Conservation (phyloP, 495 filamentous ascomycete genomes). For the Podospora anserina region DNA sequence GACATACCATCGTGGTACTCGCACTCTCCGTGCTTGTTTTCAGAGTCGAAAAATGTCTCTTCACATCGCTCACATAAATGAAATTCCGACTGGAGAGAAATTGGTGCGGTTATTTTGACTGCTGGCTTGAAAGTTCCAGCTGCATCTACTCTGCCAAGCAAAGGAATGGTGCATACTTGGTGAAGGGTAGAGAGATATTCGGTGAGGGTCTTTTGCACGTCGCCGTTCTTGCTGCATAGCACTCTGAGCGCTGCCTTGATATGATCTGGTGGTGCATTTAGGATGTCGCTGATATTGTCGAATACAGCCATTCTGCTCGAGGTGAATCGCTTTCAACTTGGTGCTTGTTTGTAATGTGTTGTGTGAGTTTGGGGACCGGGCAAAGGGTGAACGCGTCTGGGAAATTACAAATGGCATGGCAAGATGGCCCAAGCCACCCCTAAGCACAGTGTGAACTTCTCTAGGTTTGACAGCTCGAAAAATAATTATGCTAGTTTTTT, state of each 20-base stretch:
- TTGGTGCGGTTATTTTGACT: background rate
- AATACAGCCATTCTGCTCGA: background rate
- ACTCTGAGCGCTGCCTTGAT: background rate
- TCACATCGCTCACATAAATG: background rate
- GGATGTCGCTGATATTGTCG: background rate
- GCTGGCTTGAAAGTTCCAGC: too few relatives aligned
- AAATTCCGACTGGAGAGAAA: background rate
- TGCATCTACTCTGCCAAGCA: background rate
- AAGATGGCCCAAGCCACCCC: background rate
- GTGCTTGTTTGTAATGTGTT: background rate
- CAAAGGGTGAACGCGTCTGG: background rate
- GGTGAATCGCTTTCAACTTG: background rate
- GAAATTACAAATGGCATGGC: background rate
- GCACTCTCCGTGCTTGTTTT: background rate
- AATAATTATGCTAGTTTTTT: too few relatives aligned
- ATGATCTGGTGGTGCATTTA: background rate
- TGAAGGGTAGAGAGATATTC: background rate
- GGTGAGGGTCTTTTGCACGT: background rate
- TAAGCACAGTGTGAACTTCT: background rate
- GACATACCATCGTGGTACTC: background rate
- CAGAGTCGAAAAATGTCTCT: background rate
- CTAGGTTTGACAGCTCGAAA: background rate
- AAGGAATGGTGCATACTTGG: background rate
- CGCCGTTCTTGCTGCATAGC: background rate
- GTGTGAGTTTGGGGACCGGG: background rate